Base-by-base conservation (phyloP, 345 rosid species). In the Aquilaria sinensis region DNA sequence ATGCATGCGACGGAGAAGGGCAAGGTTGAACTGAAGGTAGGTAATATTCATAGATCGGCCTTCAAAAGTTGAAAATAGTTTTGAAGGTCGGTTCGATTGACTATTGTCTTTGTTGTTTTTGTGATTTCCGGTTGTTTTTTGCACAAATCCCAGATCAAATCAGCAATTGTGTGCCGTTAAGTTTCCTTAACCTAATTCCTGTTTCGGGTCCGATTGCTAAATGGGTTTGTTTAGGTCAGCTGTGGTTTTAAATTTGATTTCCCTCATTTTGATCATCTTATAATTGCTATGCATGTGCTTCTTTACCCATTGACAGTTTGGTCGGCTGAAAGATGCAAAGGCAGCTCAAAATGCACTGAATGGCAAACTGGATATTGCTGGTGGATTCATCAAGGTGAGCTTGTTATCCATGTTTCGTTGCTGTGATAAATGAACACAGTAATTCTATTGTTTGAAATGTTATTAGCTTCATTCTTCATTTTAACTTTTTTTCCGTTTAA, bases 361-460 rank as follows among this genome's bases (percentile, higher is more conserved):
- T 78, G 98, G 98, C 57, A 92, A 85, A 72, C 69, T 92, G 76
- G 98, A 92, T 77, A 85, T 92, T 70, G 96, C 86, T 72, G 96
- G 96, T 33, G 79, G 98, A 68, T 81, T 79, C 70, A 72, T 92
- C 59, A 92, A 89, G 96, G 98, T 92, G 72, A 73, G 68, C 51
- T 65, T 52, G 45, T 46, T 10, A 59, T 13, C 56, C 10, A 68
- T 56, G 16, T 10, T n/a, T 57, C 54, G 69, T 54, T 12, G 51
- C 14, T 9, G 33, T 59, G 51, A 53, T 30, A 23, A n/a, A 34
- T 53, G 31, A 6, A 30, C 48, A 10, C 50, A 16, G 4, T 34
- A 5, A 51, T 58, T 64, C 51, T 34, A 34, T 34, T 6, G 3
- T 3, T 34, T 34, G 3, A 34, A 34, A 34, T 34, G 41, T 34